These are phyloP conservation scores for Talaromyces islandicus DNA, from an alignment of 2,329 filamentous ascomycete genomes.

Conservation along the genomic window DNA sequence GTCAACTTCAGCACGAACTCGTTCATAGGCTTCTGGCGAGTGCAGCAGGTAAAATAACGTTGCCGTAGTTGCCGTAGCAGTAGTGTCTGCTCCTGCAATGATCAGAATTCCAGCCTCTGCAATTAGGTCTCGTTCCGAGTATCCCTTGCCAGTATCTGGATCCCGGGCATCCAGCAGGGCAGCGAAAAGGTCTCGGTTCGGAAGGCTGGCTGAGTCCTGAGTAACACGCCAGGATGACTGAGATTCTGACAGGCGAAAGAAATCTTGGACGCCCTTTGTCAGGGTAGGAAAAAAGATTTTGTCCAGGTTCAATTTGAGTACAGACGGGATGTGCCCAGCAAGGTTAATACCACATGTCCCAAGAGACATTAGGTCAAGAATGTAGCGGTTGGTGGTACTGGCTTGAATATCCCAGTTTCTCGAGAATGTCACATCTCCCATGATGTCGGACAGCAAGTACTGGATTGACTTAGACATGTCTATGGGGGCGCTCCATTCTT, in stretches of 20 bases:
- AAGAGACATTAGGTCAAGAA: not conserved
- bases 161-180: not conserved
- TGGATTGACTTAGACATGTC: not conserved
- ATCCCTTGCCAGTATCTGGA: not conserved
- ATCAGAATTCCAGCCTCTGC: not conserved
- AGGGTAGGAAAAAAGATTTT: not conserved
- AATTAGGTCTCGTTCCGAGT: not conserved
- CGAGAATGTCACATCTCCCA: not conserved
- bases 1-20: not conserved
- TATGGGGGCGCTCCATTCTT: not conserved
- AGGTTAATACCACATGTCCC: not conserved
- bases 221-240: not conserved
- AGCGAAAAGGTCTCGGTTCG: not conserved
- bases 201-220: not conserved
- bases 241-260: not conserved
- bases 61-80: not conserved
- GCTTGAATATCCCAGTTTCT: not conserved
- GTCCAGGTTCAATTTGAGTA: not conserved
- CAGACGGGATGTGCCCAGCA: not conserved
- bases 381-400: not conserved
- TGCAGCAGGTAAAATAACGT: not conserved
- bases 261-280: not conserved
- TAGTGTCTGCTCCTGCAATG: not conserved
- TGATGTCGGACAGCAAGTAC: not conserved
- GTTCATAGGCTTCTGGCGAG: not conserved